Evolutionary conservation across 2,329 filamentous ascomycete species (phyloP), one percentile per base, ranked within the genome.

Genomic region (Blastomyces parvus): DNA sequence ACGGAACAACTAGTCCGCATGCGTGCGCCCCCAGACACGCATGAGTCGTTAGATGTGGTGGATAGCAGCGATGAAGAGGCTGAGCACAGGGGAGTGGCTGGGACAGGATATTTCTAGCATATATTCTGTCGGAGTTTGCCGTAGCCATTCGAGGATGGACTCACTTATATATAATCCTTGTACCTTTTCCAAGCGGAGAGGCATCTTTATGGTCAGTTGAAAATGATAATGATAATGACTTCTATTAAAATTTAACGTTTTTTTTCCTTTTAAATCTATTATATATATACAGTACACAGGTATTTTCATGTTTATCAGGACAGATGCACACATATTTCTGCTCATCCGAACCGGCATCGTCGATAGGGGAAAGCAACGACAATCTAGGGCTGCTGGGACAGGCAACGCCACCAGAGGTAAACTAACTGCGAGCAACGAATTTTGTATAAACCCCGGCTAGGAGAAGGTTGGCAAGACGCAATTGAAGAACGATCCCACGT

Each of bases 1-100:
- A 79, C 82, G 13, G 83, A 86, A 36, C 78, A 83, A 0, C 77
- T 97, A 13, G 84, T 59, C 2, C 60, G 62, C 17, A 61, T 67
- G 62, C 63, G 66, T 22, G 64, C 58, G 9, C 64, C 66, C 1
- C 56, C 61, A 14, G 63, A 66, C 9, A 62, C 52, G n/a, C 25
- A 46, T 3, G 65, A 64, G n/a, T 38, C 30, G 2, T 27, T 17
- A 25, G 59, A 61, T n/a, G 22, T 48, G 13, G 56, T 25, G 19
- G 59, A 63, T 38, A 64, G 52, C 33, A 68, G 65, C 27, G 64
- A 61, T 17, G 62, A 64, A 9, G 64, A 65, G 5, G 44, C 4
- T 11, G 64, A 59, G 17, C 44, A 38, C 17, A 22, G 52, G 27
- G n/a, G 40, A 30, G 27, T 59, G 36, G 17, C 40, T 7, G 17